Conservation (phyloP, 352 stramenopile species). For the Pilasporangium apinafurcum region DNA sequence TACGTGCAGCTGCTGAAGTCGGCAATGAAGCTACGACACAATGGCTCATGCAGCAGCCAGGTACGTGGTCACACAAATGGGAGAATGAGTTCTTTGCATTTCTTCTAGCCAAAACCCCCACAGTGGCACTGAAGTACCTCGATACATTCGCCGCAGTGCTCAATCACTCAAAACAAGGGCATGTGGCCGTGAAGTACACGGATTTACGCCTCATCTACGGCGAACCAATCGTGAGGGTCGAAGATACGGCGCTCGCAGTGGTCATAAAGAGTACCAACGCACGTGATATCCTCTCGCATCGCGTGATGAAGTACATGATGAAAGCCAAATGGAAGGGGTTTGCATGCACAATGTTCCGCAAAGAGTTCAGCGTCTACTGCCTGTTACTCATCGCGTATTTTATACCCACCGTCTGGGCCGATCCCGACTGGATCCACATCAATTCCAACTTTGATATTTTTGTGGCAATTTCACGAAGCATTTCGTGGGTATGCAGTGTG, state of each 20-base stretch:
- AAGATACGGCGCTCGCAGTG: conserved; percentile 41
- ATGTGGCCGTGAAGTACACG: conserved; percentile 47
- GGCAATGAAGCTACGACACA: conserved; percentile 45
- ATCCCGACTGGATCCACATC: conserved; percentile 41
- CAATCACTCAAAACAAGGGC: conserved; percentile 38
- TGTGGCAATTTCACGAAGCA: conserved; percentile 23
- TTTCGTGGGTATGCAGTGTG: conserved; percentile 47
- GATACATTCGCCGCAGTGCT: conserved; percentile 41
- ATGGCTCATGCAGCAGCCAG: conserved; percentile 35
- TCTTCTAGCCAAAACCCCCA: conserved; percentile 45
- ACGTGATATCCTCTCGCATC: conserved; percentile 44
- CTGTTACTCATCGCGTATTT: conserved; percentile 45
- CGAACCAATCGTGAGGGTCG: conserved; percentile 34
- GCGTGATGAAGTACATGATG: conserved; percentile 43
- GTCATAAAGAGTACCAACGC: conserved; percentile 26
- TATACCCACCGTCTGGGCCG: conserved; percentile 48
- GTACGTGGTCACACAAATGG: conserved; percentile 28
- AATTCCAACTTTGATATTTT: conserved; percentile 28
- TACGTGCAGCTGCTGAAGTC: conserved; percentile 43
- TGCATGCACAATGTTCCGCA: conserved; percentile 34
- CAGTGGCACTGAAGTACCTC: conserved; percentile 29
- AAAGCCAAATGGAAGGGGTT: conserved; percentile 61
- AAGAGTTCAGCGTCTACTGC: conserved; percentile 43
- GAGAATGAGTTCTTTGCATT: conserved; percentile 43
- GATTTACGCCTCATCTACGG: conserved; percentile 36